Base-by-base conservation (phyloP, 129 eudicot species). In the Silybum marianum region DNA sequence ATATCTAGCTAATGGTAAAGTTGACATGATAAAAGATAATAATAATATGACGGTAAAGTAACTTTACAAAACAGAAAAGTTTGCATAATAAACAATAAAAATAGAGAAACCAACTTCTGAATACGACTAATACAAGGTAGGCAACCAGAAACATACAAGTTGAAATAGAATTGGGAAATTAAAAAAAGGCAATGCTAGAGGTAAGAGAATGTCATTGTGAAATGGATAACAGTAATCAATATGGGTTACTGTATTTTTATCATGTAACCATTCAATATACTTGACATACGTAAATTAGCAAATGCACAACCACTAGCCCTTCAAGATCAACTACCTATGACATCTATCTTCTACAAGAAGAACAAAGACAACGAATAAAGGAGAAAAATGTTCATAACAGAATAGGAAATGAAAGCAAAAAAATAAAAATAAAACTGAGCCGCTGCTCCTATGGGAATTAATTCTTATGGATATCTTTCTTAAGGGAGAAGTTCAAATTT, bases 21-120 rank as follows among this genome's bases (percentile, higher is more conserved):
- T 44, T 74, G 34, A 13, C 80, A 58, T 63, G 19, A 21, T n/a
- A 22, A 39, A 48, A 58, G 14, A 72, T 70, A 72, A 80, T 70
- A 72, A 80, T 12, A 62, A 73, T 62, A 66, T 68, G 71, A 14
- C 22, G 9, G 21, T 30, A 22, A 42, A 63, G 66, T 75, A 36
- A 46, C 13, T 67, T 66, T 16, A 78, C 44, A 14, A 2, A 48
- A 23, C 2, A 11, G 25, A 28, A 13, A 71, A 2, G 54, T 11
- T 5, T 36, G 42, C 26, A 25, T 7, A 21, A 38, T 25, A 7
- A 73, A 62, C 1, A 2, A 42, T 42, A 9, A 26, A 9, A 40
- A 22, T 28, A 7, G 58, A 26, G 74, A 65, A 63, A 73, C 32
- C 42, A 66, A 60, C 71, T 71, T 54, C 39, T 1, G 23, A 51